phyloP scores from a whole-genome alignment of 805 yeast species.

The Tetrapisispora phaffii region DNA sequence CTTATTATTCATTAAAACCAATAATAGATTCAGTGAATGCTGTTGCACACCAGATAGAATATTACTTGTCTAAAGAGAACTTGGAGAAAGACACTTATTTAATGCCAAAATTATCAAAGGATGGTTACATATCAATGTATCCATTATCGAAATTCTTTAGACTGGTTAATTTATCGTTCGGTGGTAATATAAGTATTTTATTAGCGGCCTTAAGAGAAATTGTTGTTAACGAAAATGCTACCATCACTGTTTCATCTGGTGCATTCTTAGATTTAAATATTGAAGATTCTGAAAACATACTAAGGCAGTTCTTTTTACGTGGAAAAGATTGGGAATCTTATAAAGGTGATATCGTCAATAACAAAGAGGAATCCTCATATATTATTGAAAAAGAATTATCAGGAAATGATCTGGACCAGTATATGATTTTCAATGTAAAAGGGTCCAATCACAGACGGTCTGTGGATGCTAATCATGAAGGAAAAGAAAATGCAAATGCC shows the following conservation, averaged over 20 bases:
- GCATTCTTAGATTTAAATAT: slow-evolving; percentile 1
- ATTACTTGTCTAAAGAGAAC: slow-evolving; percentile 84
- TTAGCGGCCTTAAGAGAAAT: slow-evolving; percentile 28
- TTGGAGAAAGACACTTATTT: slow-evolving; percentile 74
- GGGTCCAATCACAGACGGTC: neutral
- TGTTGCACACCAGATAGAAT: slow-evolving; percentile 57
- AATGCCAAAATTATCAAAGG: slow-evolving; percentile 52
- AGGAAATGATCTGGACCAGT: slow-evolving; percentile 21
- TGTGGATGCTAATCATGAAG: neutral
- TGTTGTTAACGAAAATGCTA: slow-evolving; percentile 21
- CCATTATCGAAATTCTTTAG: slow-evolving; percentile 22
- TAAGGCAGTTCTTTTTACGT: slow-evolving; percentile 23
- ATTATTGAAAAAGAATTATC: slow-evolving; percentile 13
- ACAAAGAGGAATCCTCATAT: neutral
- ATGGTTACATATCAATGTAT: slow-evolving; percentile 26
- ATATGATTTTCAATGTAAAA: slow-evolving; percentile 2
- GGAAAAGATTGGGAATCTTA: slow-evolving; percentile 23
- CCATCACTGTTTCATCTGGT: slow-evolving; percentile 23
- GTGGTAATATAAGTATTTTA: slow-evolving; percentile 24
- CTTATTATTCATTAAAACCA: slow-evolving; percentile 13
- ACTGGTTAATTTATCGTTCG: slow-evolving; percentile 46
- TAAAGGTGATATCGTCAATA: slow-evolving; percentile 8
- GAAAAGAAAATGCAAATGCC: neutral
- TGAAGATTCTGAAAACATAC: neutral
- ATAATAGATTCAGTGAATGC: slow-evolving; percentile 23